phyloP scores from a whole-genome alignment of 2,329 filamentous ascomycete species.

The Fusarium secorum region DNA sequence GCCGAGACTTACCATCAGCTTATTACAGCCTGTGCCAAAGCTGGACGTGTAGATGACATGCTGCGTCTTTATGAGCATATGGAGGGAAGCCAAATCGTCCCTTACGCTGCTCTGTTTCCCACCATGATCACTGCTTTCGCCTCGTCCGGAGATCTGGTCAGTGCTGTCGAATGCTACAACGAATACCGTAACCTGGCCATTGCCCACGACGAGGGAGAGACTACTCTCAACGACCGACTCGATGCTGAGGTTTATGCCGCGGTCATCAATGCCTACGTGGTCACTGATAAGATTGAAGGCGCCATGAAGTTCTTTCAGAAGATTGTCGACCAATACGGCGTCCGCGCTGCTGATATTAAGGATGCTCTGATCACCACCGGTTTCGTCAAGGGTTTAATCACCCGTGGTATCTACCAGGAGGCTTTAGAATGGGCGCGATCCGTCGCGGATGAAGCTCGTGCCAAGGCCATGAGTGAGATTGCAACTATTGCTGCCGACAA shows the following conservation, averaged over 20 bases:
- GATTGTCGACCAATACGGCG: slow-evolving; percentile 70
- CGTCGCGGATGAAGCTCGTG: slow-evolving; percentile 66
- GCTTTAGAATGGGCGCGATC: slow-evolving; percentile 77
- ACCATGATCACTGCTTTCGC: slow-evolving; percentile 96
- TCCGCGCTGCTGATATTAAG: slow-evolving; percentile 69
- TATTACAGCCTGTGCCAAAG: slow-evolving; percentile 85
- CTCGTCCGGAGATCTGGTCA: slow-evolving; percentile 78
- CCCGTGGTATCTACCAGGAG: slow-evolving; percentile 73
- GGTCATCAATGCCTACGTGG: slow-evolving; percentile 88
- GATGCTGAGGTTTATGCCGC: slow-evolving; percentile 89
- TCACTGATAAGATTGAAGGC: slow-evolving; percentile 80
- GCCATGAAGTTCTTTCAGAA: slow-evolving; percentile 86
- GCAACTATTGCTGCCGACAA: slow-evolving; percentile 82
- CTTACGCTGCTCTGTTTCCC: slow-evolving; percentile 84
- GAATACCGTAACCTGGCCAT: slow-evolving; percentile 93
- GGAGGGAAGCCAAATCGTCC: slow-evolving; percentile 77
- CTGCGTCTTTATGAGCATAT: slow-evolving; percentile 90
- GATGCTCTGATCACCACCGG: slow-evolving; percentile 76
- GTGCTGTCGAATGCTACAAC: slow-evolving; percentile 93
- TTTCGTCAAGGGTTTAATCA: slow-evolving; percentile 80
- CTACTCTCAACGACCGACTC: slow-evolving; percentile 72
- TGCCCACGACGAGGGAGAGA: slow-evolving; percentile 77
- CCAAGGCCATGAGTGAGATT: slow-evolving; percentile 74
- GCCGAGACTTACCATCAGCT: slow-evolving; percentile 85
- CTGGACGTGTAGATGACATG: slow-evolving; percentile 87